Evolutionary conservation across 805 yeast species (phyloP).

Genomic region (Priceomyces fermenticarens): DNA sequence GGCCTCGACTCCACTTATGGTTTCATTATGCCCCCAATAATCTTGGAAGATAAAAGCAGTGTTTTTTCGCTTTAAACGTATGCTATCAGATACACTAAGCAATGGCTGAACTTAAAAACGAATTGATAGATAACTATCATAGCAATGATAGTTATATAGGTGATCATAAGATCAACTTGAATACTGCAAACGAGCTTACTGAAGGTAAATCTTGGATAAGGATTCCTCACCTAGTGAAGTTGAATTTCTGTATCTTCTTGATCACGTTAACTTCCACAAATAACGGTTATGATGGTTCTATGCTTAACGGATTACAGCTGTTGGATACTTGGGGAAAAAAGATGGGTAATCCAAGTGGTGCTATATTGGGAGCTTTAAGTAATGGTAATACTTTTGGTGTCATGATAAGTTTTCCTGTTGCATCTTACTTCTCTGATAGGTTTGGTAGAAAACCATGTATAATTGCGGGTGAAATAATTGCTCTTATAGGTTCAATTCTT

Average conservation of each 20-base stretch:
- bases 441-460: slow-evolving; percentile 38
- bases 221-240: slow-evolving; percentile 18
- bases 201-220: no score
- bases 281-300: slow-evolving; percentile 47
- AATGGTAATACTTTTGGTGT: slow-evolving; percentile 45
- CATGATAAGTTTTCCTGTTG: slow-evolving; percentile 25
- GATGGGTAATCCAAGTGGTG: slow-evolving; percentile 38
- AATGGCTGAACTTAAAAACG: no score
- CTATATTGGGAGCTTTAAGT: slow-evolving; percentile 37
- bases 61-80: no score
- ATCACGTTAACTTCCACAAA: slow-evolving; percentile 47
- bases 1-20: no score
- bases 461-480: slow-evolving; percentile 21
- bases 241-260: slow-evolving; percentile 37
- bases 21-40: no score
- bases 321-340: slow-evolving; percentile 37
- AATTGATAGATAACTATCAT: no score
- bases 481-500: slow-evolving; percentile 31
- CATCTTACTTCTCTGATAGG: slow-evolving; percentile 30
- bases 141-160: no score
- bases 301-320: slow-evolving; percentile 51
- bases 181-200: no score
- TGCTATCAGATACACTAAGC: no score
- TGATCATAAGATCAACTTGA: no score
- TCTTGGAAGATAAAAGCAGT: no score